A percentile compares a stretch with the other conserved stretches of the same genome.
Evolutionary conservation across 2,329 filamentous ascomycete genomes (phyloP).

Genomic region (Talaromyces pinophilus): DNA sequence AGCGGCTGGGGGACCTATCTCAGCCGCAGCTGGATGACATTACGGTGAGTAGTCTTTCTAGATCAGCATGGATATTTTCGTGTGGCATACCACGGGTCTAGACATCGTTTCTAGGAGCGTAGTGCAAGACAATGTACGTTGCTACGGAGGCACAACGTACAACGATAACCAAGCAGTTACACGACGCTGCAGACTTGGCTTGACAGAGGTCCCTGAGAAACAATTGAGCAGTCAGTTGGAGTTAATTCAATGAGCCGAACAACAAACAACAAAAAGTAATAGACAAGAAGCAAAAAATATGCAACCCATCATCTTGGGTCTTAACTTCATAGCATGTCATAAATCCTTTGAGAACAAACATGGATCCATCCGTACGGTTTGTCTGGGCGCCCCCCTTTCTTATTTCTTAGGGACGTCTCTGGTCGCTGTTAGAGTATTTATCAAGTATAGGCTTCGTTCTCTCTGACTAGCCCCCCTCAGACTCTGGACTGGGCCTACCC

Average conservation of each 20-base stretch:
- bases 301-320: not conserved
- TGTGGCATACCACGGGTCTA: not conserved
- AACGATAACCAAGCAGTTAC: too few species aligned
- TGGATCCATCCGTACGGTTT: not conserved
- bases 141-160: too few species aligned
- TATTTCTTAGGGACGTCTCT: too few species aligned
- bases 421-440: too few species aligned
- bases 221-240: too few species aligned
- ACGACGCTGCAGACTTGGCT: too few species aligned
- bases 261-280: not conserved
- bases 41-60: not conserved
- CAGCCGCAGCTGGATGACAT: slow-evolving; percentile 1
- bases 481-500: not conserved
- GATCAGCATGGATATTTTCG: not conserved
- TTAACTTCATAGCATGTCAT: not conserved
- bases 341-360: not conserved
- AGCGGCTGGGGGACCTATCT: not conserved
- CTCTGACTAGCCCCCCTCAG: too few species aligned
- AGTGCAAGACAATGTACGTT: not conserved
- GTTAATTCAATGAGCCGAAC: too few species aligned
- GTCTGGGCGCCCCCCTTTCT: not conserved
- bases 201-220: too few species aligned
- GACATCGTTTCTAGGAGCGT: not conserved
- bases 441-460: not conserved
- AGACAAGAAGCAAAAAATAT: not conserved